These are phyloP conservation scores for Cyberlindnera bimundalis DNA, from an alignment of 805 yeast species.

Conservation along the genomic window DNA sequence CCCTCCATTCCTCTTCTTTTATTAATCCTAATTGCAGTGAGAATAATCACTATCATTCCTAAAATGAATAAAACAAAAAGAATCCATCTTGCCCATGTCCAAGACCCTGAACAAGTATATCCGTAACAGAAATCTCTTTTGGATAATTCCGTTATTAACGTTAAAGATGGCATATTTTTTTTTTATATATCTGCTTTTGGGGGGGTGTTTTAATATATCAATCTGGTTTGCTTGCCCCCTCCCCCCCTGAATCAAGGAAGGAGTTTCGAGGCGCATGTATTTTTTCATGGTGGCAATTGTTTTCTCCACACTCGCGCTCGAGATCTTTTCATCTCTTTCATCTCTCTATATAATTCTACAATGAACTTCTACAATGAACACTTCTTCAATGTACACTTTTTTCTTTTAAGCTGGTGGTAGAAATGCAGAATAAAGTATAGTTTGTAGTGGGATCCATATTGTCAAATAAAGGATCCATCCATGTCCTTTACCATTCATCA, in stretches of 20 bases:
- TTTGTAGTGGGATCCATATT: conserved; percentile 66
- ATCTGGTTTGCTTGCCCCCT: not conserved
- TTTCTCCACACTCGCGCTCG: not conserved
- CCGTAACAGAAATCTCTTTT: conserved; percentile 23
- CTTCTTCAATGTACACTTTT: no score
- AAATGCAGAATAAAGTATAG: conserved; percentile 73
- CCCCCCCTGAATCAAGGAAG: not conserved
- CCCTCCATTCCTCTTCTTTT: conserved; percentile 43
- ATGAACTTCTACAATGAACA: no score
- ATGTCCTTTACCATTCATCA: conserved; percentile 30
- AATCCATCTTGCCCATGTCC: conserved; percentile 34
- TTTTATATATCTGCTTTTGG: no score
- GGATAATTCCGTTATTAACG: not conserved
- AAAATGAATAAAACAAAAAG: conserved; percentile 56
- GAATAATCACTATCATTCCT: conserved; percentile 42
- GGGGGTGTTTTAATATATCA: not conserved
- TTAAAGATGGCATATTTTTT: conserved; percentile 4
- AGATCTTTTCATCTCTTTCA: no score
- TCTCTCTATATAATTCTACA: no score
- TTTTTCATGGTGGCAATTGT: no score
- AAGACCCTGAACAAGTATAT: conserved; percentile 13
- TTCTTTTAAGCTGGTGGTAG: conserved; percentile 92
- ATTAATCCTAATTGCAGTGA: conserved; percentile 53
- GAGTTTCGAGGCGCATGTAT: no score
- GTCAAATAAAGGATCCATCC: conserved; percentile 46